Percentiles rank a stretch among this genome's conserved stretches.
Conservation (phyloP, 169 alveolate species). For the Toxoplasma gondii region DNA sequence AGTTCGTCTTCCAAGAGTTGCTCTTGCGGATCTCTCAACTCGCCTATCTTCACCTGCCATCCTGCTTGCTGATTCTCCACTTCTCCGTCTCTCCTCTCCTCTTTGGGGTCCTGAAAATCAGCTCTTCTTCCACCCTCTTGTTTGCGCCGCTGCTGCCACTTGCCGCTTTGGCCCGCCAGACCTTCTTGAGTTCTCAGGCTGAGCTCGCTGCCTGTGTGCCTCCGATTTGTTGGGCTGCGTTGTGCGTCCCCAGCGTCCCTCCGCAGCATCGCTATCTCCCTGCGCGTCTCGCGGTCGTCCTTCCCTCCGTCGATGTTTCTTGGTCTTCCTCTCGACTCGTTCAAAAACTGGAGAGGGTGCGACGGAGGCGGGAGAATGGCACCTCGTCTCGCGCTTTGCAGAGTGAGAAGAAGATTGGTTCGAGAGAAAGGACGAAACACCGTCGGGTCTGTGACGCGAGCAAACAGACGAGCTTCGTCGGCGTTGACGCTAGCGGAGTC, state of each 20-base stretch:
- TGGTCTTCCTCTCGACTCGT: not conserved
- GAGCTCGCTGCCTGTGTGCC: not conserved
- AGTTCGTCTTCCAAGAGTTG: no score
- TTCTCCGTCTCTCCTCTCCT: not conserved
- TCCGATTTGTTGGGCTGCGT: not conserved
- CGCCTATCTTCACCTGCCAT: no score
- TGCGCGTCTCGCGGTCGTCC: not conserved
- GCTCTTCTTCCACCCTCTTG: not conserved
- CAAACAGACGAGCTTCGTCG: not conserved
- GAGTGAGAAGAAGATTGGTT: constrained; percentile 1
- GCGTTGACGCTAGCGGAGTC: not conserved
- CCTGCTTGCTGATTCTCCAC: no score
- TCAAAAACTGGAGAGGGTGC: not conserved
- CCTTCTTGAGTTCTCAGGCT: not conserved
- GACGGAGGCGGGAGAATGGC: not conserved
- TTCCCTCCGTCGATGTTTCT: not conserved
- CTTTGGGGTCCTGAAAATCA: not conserved
- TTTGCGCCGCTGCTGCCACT: not conserved
- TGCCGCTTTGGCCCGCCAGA: not conserved
- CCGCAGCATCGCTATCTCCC: not conserved
- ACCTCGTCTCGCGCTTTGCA: constrained; percentile 20
- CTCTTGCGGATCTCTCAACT: no score
- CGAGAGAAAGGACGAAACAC: not conserved
- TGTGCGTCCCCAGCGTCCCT: not conserved
- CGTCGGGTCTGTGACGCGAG: not conserved